Evolutionary conservation across 2,329 filamentous ascomycete species (phyloP).

Genomic region (Diplodia intermedia): DNA sequence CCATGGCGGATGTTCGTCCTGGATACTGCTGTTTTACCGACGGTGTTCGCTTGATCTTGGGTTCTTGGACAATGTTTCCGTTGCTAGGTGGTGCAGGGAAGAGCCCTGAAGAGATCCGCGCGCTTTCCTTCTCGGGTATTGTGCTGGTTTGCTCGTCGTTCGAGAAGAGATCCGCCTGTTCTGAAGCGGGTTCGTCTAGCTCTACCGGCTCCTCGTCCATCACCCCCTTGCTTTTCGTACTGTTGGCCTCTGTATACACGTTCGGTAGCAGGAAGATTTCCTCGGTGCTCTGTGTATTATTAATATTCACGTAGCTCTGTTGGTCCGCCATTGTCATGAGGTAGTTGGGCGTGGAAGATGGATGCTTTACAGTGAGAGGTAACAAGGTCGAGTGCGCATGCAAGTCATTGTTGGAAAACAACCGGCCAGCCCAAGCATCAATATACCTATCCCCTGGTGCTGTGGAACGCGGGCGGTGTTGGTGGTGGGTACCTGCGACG

Average conservation of each 20-base stretch:
- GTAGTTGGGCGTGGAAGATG: not conserved
- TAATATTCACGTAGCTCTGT: not conserved
- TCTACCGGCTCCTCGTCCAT: not conserved
- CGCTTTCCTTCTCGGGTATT: not conserved
- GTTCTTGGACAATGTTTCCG: not conserved
- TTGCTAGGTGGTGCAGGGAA: not conserved
- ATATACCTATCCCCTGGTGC: not conserved
- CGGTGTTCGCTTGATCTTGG: not conserved
- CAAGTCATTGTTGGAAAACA: not conserved
- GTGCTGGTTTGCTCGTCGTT: not conserved
- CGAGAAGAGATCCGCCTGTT: not conserved
- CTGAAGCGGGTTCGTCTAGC: not conserved
- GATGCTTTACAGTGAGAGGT: not conserved
- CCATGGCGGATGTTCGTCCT: not conserved
- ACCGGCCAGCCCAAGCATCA: not conserved
- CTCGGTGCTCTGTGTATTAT: not conserved
- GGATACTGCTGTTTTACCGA: not conserved
- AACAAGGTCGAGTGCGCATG: too few relatives aligned
- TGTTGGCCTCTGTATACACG: not conserved
- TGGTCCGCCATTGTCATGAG: not conserved
- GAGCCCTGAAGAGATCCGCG: not conserved
- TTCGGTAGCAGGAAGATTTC: not conserved
- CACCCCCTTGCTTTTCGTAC: not conserved
- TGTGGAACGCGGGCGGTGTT: not conserved
- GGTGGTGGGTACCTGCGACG: conserved; percentile 12